Evolutionary conservation across 2,329 filamentous ascomycete species (phyloP), one percentile per base, ranked within the genome.

Genomic region (Trichoderma sp.): DNA sequence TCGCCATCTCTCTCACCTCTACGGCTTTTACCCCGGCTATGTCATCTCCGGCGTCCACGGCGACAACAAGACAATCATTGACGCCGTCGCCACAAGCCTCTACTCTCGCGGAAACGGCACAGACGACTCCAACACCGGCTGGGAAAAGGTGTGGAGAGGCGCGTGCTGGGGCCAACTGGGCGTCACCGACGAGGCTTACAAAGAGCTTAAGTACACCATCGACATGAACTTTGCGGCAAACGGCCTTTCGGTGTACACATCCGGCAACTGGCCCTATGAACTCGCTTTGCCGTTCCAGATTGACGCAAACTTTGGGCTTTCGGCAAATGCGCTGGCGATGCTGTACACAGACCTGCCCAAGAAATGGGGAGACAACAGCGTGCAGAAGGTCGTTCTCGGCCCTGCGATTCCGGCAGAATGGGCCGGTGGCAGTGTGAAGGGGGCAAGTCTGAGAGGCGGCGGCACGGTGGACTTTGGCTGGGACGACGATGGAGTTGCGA

Each of bases 141-240:
- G 86, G 87, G 85, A 81, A 29, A 88, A 88, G 71, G 83, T 88
- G 0, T 88, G 86, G 86, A 82, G 87, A 0, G 76, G 82, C 0
- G 85, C 86, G 0, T 87, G 84, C 75, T 88, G 86, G 86, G 85
- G 85, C 0, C 76, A 84, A 0, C 78, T 89, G 0, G 87, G 87
- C 63, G 79, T 86, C 13, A 84, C 85, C 0, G 80, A 81, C 0
- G 71, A 76, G 68, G 85, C 87, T 0, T 82, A 88, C 71, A 81
- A 79, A 19, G 68, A 86, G 69, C 77, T 87, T 16, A 78, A 81
- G 8, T 83, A 83, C 53, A 81, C 84, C 1, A 81, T 87, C 16
- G 76, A 81, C 31, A 75, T 80, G 49, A 88, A 88, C 71, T 83
- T 86, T 35, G 85, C 60, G 6, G 21, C 68, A 24, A 70, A 68